Conservation (phyloP, 2,329 filamentous ascomycete genomes). For the Fusarium austroafricanum region DNA sequence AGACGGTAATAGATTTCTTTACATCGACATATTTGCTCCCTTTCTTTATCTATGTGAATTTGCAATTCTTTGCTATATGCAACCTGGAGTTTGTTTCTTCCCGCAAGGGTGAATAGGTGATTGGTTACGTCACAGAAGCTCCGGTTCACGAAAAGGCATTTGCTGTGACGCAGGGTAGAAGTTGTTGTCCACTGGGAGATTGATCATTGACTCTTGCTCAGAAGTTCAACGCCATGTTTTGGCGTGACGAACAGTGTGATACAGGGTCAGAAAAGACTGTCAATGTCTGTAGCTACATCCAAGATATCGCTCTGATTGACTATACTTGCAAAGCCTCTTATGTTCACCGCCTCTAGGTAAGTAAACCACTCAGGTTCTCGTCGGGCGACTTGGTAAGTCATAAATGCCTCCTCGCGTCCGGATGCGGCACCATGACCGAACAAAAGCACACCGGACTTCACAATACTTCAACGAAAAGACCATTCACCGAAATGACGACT, state of each 20-base stretch:
- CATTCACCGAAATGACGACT: neutral
- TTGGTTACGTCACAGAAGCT: no score
- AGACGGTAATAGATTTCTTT: conserved; percentile 10
- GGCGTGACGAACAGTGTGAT: no score
- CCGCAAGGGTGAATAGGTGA: neutral
- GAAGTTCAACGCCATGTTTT: neutral
- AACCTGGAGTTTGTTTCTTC: no score
- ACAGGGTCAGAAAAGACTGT: neutral
- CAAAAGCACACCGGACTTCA: fast-evolving
- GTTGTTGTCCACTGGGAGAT: neutral
- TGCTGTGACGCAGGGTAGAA: neutral
- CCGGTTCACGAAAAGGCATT: neutral
- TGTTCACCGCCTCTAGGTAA: neutral
- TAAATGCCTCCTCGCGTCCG: neutral
- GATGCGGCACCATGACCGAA: neutral
- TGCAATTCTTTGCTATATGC: no score
- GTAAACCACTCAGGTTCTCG: neutral
- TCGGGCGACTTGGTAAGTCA: neutral
- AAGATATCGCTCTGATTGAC: no score
- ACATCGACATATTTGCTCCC: no score
- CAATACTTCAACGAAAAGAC: fast-evolving
- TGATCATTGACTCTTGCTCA: neutral
- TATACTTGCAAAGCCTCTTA: neutral
- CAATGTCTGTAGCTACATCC: neutral
- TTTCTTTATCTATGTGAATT: no score